These are phyloP conservation scores for Colletotrichum sojae DNA, from an alignment of 2,329 filamentous ascomycete genomes.

Conservation along the genomic window DNA sequence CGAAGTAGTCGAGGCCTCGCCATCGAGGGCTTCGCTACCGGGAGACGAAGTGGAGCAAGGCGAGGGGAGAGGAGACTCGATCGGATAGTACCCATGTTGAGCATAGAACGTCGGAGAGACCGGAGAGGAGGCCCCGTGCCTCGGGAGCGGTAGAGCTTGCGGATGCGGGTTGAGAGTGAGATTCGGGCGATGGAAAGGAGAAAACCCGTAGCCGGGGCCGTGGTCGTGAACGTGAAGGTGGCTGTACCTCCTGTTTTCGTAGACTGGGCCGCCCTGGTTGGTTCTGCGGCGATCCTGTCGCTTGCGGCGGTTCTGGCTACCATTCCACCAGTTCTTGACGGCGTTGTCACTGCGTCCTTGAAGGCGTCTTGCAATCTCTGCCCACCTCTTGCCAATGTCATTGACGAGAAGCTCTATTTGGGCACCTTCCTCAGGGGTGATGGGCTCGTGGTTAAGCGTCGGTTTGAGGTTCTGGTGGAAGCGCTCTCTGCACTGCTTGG, in stretches of 20 bases:
- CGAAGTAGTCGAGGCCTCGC: slow-evolving; percentile 78
- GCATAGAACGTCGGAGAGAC: slow-evolving; percentile 38
- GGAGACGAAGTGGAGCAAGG: slow-evolving; percentile 64
- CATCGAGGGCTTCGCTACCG: slow-evolving; percentile 67
- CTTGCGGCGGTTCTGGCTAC: slow-evolving; percentile 85
- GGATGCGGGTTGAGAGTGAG: slow-evolving; percentile 48
- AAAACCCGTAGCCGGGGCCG: neutral
- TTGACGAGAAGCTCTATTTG: slow-evolving; percentile 83
- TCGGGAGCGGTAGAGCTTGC: slow-evolving; percentile 40
- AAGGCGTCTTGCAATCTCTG: slow-evolving; percentile 88
- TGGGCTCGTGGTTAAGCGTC: slow-evolving; percentile 79
- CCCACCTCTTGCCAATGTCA: slow-evolving; percentile 90
- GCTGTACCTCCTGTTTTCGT: slow-evolving; percentile 40
- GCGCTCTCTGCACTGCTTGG: slow-evolving; percentile 95
- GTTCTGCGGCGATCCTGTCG: slow-evolving; percentile 61
- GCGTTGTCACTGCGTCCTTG: slow-evolving; percentile 92
- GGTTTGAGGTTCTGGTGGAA: slow-evolving; percentile 95
- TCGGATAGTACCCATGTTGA: slow-evolving; percentile 44
- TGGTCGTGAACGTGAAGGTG: neutral
- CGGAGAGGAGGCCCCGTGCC: slow-evolving; percentile 36
- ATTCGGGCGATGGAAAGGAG: slow-evolving; percentile 44
- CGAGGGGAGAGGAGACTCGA: slow-evolving; percentile 54
- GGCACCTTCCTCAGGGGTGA: slow-evolving; percentile 77
- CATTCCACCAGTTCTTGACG: slow-evolving; percentile 99
- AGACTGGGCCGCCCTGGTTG: slow-evolving; percentile 43